Percentiles rank a stretch among this genome's conserved stretches.
phyloP scores from a whole-genome alignment of 1,139 yeast genomes.

The Yamadazyma buinensis region DNA sequence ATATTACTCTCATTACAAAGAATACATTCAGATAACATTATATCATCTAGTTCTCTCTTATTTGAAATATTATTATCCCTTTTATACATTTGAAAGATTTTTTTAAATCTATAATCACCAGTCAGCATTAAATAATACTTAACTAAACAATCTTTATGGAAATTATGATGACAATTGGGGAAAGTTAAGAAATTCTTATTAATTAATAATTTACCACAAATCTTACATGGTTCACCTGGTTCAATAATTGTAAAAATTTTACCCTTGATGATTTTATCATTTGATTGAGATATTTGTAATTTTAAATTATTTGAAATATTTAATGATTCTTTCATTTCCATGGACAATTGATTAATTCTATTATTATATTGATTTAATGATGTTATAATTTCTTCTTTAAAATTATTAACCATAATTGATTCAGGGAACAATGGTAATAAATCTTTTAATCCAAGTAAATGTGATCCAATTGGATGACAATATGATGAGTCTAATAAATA shows the following conservation, averaged over 20 bases:
- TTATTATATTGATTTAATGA: constrained; percentile 73
- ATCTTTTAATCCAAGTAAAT: constrained; percentile 66
- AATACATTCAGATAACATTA: constrained; percentile 67
- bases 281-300: constrained; percentile 50
- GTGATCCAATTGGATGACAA: constrained; percentile 15
- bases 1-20: constrained; percentile 78
- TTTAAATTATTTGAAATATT: constrained; percentile 60
- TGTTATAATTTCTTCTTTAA: constrained; percentile 77
- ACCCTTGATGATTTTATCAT: constrained; percentile 39
- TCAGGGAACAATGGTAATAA: constrained; percentile 83
- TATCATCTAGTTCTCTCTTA: constrained; percentile 50
- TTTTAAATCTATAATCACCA: constrained; percentile 66
- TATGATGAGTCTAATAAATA: constrained; percentile 26
- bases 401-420: constrained; percentile 72
- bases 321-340: constrained; percentile 76
- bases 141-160: constrained; percentile 84
- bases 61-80: constrained; percentile 29
- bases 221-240: constrained; percentile 80
- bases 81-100: constrained; percentile 55
- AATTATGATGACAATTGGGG: constrained; percentile 82
- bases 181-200: constrained; percentile 75
- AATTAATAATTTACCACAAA: constrained; percentile 66
- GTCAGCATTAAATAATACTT: constrained; percentile 53
- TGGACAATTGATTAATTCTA: constrained; percentile 57
- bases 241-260: constrained; percentile 49